Conservation (phyloP, 2,329 filamentous ascomycete genomes). For the Penicillium sp. region DNA sequence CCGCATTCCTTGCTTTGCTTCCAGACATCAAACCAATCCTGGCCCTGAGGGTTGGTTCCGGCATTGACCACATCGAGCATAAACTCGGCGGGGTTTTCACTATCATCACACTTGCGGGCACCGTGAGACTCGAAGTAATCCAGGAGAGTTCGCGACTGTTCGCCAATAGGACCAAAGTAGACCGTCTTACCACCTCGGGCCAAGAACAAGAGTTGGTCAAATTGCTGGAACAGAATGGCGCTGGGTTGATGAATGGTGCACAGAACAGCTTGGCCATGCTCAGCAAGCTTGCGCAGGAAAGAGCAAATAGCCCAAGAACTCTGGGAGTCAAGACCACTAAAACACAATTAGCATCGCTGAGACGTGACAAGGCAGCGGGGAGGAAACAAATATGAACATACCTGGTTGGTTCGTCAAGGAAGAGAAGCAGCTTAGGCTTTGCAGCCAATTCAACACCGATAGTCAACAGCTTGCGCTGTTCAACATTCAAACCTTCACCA, state of each 20-base stretch:
- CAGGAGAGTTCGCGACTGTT: slow-evolving; percentile 58
- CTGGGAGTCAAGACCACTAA: slow-evolving; percentile 79
- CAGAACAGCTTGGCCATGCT: slow-evolving; percentile 81
- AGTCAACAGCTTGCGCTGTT: slow-evolving; percentile 72
- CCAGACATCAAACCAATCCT: slow-evolving; percentile 69
- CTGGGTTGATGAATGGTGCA: slow-evolving; percentile 93
- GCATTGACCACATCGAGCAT: slow-evolving; percentile 65
- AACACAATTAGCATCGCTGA: slow-evolving; percentile 3
- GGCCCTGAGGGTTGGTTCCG: slow-evolving; percentile 20
- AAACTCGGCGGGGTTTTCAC: slow-evolving; percentile 75
- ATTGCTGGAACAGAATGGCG: slow-evolving; percentile 85
- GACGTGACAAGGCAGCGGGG: background rate
- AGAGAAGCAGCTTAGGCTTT: slow-evolving; percentile 83
- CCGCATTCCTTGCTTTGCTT: slow-evolving; percentile 59
- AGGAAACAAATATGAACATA: background rate
- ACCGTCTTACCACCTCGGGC: slow-evolving; percentile 65
- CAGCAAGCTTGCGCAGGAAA: slow-evolving; percentile 80
- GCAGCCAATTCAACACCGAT: slow-evolving; percentile 93
- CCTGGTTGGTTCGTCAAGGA: slow-evolving; percentile 79
- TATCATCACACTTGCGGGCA: slow-evolving; percentile 59
- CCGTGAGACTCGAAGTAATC: slow-evolving; percentile 68
- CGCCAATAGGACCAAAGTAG: slow-evolving; percentile 67
- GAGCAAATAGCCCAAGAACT: slow-evolving; percentile 85
- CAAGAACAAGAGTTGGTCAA: slow-evolving; percentile 63
- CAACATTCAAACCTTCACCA: slow-evolving; percentile 69